Conservation (phyloP, 2,329 filamentous ascomycete genomes). For the Tolypocladium ovalisporum region DNA sequence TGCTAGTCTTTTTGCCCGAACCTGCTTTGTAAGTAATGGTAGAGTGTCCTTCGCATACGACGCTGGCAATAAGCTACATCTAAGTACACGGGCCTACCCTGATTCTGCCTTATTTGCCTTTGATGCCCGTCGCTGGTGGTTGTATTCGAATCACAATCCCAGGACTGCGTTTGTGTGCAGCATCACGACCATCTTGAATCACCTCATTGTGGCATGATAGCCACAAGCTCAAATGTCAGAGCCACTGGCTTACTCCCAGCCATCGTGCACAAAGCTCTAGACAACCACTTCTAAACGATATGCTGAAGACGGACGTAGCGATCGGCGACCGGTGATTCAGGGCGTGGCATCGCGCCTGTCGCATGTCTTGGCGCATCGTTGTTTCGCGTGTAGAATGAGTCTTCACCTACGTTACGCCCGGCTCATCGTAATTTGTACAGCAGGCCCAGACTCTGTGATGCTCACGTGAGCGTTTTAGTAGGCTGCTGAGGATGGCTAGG, state of each 20-base stretch:
- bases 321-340: conserved; percentile 12
- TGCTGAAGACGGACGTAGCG: conserved; percentile 46
- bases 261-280: conserved; percentile 31
- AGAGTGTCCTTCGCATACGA: neutral
- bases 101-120: neutral
- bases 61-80: neutral
- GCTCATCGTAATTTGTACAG: too few species aligned
- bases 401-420: too few species aligned
- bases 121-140: neutral
- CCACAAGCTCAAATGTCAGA: too few species aligned
- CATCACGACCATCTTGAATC: too few species aligned
- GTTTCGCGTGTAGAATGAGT: neutral
- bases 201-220: too few species aligned
- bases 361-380: neutral
- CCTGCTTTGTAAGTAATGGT: neutral
- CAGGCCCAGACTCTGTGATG: conserved; percentile 32
- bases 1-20: neutral
- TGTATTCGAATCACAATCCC: neutral
- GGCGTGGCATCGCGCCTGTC: neutral
- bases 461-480: conserved; percentile 53
- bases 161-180: too few species aligned
- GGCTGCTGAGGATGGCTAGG: conserved; percentile 48
- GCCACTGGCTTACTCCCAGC: too few species aligned
- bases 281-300: conserved; percentile 39
- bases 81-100: neutral